phyloP scores from a whole-genome alignment of 345 rosid genomes.

The Eucalyptus decipiens region DNA sequence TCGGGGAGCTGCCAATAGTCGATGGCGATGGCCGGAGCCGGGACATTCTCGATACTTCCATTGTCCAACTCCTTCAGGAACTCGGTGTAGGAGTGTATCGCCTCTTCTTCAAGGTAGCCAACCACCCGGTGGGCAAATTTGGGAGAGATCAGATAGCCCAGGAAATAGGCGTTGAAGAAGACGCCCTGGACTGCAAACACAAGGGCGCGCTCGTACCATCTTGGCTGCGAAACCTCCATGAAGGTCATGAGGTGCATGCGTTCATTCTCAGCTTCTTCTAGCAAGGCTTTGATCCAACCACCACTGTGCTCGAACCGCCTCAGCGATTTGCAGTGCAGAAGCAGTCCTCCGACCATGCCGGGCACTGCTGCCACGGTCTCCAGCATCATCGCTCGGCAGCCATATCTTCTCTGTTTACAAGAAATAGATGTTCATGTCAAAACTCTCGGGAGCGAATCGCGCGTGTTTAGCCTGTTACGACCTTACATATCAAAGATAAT shows the following conservation, averaged over 20 bases:
- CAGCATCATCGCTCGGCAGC: constrained; percentile 85
- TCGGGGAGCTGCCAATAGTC: constrained; percentile 74
- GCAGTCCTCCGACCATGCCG: constrained; percentile 76
- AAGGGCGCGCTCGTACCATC: constrained; percentile 71
- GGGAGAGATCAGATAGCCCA: constrained; percentile 60
- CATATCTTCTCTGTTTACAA: constrained; percentile 39
- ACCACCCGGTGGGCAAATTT: constrained; percentile 74
- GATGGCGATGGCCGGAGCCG: constrained; percentile 71
- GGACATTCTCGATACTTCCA: constrained; percentile 64
- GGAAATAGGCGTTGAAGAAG: constrained; percentile 72
- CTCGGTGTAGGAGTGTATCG: constrained; percentile 71
- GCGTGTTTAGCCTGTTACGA: not conserved
- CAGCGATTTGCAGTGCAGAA: constrained; percentile 67
- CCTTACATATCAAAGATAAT: not conserved
- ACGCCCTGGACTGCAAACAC: constrained; percentile 64
- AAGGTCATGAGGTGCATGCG: constrained; percentile 90
- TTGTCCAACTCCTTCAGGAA: constrained; percentile 75
- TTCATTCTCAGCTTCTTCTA: constrained; percentile 87
- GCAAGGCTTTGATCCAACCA: constrained; percentile 69
- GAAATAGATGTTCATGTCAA: not conserved
- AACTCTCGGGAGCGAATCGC: not conserved
- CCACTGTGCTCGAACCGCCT: constrained; percentile 72
- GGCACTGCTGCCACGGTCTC: constrained; percentile 86
- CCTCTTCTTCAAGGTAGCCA: constrained; percentile 84
- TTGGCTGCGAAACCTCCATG: constrained; percentile 68